These are phyloP conservation scores for Dentipellis fragilis DNA, from an alignment of 768 basidiomycete genomes.

Conservation along the genomic window DNA sequence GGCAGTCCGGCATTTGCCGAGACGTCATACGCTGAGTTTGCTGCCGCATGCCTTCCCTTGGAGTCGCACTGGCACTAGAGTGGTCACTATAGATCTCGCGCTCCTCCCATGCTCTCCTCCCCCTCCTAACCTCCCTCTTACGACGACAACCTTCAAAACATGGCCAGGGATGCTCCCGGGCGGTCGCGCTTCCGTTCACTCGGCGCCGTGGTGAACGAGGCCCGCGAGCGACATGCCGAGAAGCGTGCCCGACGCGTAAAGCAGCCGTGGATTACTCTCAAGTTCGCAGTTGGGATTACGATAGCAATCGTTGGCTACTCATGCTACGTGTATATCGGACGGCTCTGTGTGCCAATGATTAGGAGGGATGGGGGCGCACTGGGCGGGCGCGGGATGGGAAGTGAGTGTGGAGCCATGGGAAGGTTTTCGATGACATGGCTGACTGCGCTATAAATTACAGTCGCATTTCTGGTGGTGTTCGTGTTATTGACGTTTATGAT, in stretches of 20 bases:
- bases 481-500: slow-evolving; percentile 55
- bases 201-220: background rate
- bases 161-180: background rate
- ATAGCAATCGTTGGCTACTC: slow-evolving; percentile 56
- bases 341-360: slow-evolving; percentile 68
- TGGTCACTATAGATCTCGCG: background rate
- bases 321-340: slow-evolving; percentile 68
- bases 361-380: slow-evolving; percentile 29
- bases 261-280: slow-evolving; percentile 69
- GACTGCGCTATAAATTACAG: slow-evolving; percentile 25
- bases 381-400: slow-evolving; percentile 43
- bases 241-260: slow-evolving; percentile 18
- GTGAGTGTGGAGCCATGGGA: slow-evolving; percentile 37
- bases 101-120: background rate
- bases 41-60: background rate
- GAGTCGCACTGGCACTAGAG: background rate
- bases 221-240: slow-evolving; percentile 13
- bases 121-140: background rate
- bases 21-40: background rate
- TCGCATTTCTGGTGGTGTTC: slow-evolving; percentile 57
- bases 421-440: background rate
- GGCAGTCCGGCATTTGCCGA: background rate
- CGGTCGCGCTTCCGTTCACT: background rate
- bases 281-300: slow-evolving; percentile 53
- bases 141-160: background rate